Conservation (phyloP, 768 basidiomycete genomes). For the Mycena maculata region DNA sequence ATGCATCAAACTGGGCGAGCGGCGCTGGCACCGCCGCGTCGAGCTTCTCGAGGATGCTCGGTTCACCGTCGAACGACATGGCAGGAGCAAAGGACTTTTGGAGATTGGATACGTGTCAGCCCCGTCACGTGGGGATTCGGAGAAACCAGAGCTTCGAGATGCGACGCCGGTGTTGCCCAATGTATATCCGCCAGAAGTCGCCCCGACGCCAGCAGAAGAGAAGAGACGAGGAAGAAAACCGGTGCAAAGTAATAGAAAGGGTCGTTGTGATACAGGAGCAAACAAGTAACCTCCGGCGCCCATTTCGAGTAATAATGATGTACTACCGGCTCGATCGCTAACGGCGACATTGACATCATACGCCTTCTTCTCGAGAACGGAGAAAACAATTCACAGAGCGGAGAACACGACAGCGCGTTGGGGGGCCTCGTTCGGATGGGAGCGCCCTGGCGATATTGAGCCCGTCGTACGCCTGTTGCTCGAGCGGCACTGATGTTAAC, state of each 20-base stretch:
- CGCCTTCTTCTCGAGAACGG: no score
- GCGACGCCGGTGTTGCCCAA: no score
- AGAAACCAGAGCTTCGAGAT: slow-evolving; percentile 6
- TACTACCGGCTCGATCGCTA: no score
- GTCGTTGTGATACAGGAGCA: background rate
- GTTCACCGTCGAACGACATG: slow-evolving; percentile 42
- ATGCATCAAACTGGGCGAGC: slow-evolving; percentile 85
- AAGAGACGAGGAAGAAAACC: background rate
- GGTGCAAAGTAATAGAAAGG: background rate
- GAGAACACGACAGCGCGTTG: no score
- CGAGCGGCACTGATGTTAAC: no score
- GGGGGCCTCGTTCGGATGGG: no score
- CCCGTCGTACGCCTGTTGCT: no score
- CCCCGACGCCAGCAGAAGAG: background rate
- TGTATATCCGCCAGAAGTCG: background rate
- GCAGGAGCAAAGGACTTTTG: background rate
- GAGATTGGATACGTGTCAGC: slow-evolving; percentile 27
- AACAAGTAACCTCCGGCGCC: background rate
- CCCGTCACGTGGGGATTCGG: slow-evolving; percentile 29
- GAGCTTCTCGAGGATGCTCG: slow-evolving; percentile 68
- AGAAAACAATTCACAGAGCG: no score
- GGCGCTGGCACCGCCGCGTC: slow-evolving; percentile 72
- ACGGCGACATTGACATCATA: no score
- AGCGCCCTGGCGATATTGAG: no score
- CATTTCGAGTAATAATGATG: background rate